These are phyloP conservation scores for Metarhizium humberi DNA, from an alignment of 2,329 filamentous ascomycete genomes.

Conservation along the genomic window DNA sequence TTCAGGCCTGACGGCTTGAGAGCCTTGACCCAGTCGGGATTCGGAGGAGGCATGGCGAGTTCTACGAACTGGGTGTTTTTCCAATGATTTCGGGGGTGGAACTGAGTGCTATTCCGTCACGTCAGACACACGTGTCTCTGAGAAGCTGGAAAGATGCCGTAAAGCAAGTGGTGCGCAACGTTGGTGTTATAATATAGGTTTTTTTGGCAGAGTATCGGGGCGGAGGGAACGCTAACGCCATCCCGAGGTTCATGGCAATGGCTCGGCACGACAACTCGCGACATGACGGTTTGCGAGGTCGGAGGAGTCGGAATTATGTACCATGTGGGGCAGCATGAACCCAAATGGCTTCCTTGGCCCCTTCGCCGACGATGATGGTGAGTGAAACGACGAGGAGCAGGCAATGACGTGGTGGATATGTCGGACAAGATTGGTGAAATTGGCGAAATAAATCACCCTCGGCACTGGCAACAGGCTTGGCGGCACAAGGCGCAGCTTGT, in stretches of 20 bases:
- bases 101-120: not conserved
- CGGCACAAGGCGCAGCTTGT: too few species aligned
- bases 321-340: not conserved
- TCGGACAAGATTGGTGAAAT: too few species aligned
- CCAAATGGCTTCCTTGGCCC: not conserved
- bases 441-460: too few species aligned
- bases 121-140: not conserved
- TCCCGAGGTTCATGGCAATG: not conserved
- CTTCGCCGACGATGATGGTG: not conserved
- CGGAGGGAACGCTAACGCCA: not conserved
- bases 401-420: too few species aligned
- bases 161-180: too few species aligned
- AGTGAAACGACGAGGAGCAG: too few species aligned
- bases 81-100: too few species aligned
- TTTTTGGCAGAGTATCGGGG: not conserved
- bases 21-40: constrained; percentile 24
- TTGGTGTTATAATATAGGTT: not conserved
- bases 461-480: too few species aligned
- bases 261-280: not conserved
- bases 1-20: constrained; percentile 47
- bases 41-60: constrained; percentile 15
- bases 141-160: not conserved
- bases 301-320: not conserved
- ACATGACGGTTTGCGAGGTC: not conserved
- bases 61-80: not conserved